A percentile compares a stretch with the other conserved stretches of the same genome.
Conservation (phyloP, 148 eudicot genomes). For the Camellia sinensis region DNA sequence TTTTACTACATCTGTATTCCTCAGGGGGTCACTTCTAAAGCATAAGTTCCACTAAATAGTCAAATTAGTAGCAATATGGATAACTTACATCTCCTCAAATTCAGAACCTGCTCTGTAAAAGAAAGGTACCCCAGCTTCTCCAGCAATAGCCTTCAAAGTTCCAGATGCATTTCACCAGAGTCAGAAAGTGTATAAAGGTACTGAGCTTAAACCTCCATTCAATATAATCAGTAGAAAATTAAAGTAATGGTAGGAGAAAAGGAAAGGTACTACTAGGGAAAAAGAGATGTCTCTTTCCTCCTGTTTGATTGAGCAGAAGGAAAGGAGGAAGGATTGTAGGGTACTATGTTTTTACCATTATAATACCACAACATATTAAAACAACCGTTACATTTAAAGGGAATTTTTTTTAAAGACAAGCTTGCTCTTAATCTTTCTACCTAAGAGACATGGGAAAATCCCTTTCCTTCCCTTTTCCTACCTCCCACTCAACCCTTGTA, state of each 20-base stretch:
- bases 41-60: neutral
- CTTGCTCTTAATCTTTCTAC: neutral
- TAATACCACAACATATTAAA: neutral
- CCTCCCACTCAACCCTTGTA: neutral
- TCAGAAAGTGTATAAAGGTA: constrained; percentile 6
- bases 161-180: constrained; percentile 14
- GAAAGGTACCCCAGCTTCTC: constrained; percentile 99
- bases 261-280: neutral
- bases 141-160: constrained; percentile 85
- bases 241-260: neutral
- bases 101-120: constrained; percentile 99
- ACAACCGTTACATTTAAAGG: neutral
- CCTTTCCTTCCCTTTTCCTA: neutral
- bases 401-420: neutral
- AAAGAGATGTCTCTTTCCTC: neutral
- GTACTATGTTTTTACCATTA: neutral
- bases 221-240: neutral
- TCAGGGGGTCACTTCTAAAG: neutral
- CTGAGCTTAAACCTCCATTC: neutral
- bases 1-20: neutral
- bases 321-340: constrained; percentile 1
- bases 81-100: constrained; percentile 93
- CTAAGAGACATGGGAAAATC: neutral
- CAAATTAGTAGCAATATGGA: constrained; percentile 5
- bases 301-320: neutral